phyloP scores from a whole-genome alignment of 352 stramenopile species.

The Phytophthora citrophthora region DNA sequence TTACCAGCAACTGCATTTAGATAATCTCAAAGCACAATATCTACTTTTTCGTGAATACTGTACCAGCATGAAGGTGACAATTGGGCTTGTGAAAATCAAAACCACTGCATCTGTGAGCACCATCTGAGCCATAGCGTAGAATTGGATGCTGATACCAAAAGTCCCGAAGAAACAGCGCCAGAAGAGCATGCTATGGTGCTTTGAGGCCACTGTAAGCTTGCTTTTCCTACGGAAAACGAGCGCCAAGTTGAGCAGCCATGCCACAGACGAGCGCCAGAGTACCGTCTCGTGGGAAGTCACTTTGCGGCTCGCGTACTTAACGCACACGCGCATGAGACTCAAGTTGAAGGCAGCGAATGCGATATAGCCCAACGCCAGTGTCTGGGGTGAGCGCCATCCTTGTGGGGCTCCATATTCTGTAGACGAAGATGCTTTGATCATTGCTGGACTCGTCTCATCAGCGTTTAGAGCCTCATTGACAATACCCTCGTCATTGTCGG shows the following conservation, averaged over 20 bases:
- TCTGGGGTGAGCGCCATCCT: conserved; percentile 24
- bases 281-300: conserved; percentile 62
- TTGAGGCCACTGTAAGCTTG: conserved; percentile 22
- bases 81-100: conserved; percentile 68
- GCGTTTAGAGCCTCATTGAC: conserved; percentile 4
- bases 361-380: conserved; percentile 46
- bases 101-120: conserved; percentile 72
- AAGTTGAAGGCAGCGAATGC: conserved; percentile 59
- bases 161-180: conserved; percentile 61
- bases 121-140: conserved; percentile 79
- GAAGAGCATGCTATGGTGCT: conserved; percentile 37
- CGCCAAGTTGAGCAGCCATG: conserved; percentile 54
- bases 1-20: neutral
- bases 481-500: neutral
- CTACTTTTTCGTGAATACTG: too few relatives aligned
- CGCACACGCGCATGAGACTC: conserved; percentile 57
- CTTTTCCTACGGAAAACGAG: conserved; percentile 33
- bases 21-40: conserved; percentile 3
- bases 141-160: conserved; percentile 60
- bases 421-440: conserved; percentile 6
- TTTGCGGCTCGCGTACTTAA: conserved; percentile 58
- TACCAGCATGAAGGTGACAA: conserved; percentile 75
- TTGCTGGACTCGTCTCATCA: conserved; percentile 15
- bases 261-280: conserved; percentile 59
- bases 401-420: conserved; percentile 5